A percentile compares a stretch with the other conserved stretches of the same genome.
phyloP scores from a whole-genome alignment of 768 basidiomycete species.

The Hygrocybe punicea region DNA sequence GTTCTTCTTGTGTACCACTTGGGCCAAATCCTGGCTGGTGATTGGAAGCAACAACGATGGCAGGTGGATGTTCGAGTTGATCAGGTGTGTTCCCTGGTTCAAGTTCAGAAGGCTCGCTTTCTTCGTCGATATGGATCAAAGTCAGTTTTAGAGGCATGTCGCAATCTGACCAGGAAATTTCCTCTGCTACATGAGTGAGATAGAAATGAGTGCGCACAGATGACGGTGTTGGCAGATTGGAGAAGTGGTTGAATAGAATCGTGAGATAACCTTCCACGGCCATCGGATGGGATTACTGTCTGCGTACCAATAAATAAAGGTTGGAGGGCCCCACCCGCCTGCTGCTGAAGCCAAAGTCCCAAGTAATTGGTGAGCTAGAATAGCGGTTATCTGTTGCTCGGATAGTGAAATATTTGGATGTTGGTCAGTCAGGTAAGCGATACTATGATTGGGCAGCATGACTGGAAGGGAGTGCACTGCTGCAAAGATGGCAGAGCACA shows the following conservation, averaged over 20 bases:
- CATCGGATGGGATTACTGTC: constrained; percentile 22
- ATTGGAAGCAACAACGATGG: constrained; percentile 29
- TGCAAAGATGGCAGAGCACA: constrained; percentile 19
- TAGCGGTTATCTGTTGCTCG: constrained; percentile 22
- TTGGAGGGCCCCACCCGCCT: constrained; percentile 28
- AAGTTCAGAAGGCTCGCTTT: constrained; percentile 7
- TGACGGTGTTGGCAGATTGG: not conserved
- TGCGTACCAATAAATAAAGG: constrained; percentile 34
- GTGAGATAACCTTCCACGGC: constrained; percentile 31
- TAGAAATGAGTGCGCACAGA: constrained; percentile 3
- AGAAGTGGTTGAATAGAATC: constrained; percentile 30
- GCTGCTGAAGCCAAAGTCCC: constrained; percentile 28
- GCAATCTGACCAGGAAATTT: constrained; percentile 6
- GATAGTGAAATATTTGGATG: constrained; percentile 17
- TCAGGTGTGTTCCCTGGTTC: not conserved
- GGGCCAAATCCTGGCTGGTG: constrained; percentile 32
- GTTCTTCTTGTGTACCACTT: constrained; percentile 36
- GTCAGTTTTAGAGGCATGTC: constrained; percentile 1
- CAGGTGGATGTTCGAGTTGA: not conserved
- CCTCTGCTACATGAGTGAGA: constrained; percentile 1
- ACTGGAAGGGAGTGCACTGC: constrained; percentile 26
- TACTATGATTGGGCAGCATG: constrained; percentile 23
- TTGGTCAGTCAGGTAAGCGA: constrained; percentile 19
- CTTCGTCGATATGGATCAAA: constrained; percentile 1
- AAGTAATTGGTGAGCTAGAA: constrained; percentile 32